Conservation (phyloP, 2,329 filamentous ascomycete genomes). For the Pyrenochaeta sp. region DNA sequence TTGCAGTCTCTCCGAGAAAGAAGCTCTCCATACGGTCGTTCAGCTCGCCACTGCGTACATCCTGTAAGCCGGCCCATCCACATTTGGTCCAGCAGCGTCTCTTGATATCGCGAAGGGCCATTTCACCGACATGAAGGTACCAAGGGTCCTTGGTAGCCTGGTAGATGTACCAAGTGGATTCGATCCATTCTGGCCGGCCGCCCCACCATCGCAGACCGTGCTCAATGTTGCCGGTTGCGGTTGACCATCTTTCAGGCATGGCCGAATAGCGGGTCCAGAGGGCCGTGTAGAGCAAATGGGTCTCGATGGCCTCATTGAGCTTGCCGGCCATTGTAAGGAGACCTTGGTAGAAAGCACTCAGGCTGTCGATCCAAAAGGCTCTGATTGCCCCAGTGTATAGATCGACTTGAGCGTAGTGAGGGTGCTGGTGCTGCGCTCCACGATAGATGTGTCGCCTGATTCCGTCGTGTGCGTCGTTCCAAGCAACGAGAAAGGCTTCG, state of each 20-base stretch:
- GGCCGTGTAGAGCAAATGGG: constrained; percentile 89
- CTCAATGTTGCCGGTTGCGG: constrained; percentile 83
- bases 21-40: constrained; percentile 98
- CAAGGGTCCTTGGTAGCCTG: constrained; percentile 92
- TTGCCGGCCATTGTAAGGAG: constrained; percentile 86
- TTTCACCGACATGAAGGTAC: constrained; percentile 96
- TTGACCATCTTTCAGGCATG: constrained; percentile 92
- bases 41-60: constrained; percentile 74
- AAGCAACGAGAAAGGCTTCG: constrained; percentile 80
- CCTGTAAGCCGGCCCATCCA: constrained; percentile 85
- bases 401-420: constrained; percentile 93
- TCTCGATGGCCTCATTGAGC: constrained; percentile 87
- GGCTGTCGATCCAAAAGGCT: constrained; percentile 94
- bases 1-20: constrained; percentile 94
- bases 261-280: constrained; percentile 96
- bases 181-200: constrained; percentile 93
- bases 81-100: constrained; percentile 88
- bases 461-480: constrained; percentile 84
- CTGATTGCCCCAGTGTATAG: constrained; percentile 85
- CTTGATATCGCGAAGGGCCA: constrained; percentile 89
- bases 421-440: constrained; percentile 76
- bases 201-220: constrained; percentile 93
- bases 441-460: constrained; percentile 94
- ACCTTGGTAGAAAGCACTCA: constrained; percentile 95
- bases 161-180: constrained; percentile 96